Conservation (phyloP, 305 asterid species). For the Fraxinus floribunda region DNA sequence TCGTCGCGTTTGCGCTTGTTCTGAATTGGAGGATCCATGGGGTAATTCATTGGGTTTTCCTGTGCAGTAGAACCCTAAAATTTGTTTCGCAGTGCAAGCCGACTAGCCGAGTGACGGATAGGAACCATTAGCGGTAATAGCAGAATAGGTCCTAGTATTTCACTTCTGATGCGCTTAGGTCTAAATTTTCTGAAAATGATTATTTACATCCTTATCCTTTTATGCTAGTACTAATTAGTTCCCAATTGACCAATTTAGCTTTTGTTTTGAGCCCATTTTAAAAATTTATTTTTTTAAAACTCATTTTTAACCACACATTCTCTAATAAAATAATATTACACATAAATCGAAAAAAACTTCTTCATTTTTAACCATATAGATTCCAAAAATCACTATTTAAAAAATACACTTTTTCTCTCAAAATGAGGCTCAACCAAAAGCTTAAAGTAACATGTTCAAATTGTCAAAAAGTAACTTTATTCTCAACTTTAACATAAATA, state of each 20-base stretch:
- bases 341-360: no score
- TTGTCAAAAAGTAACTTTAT: no score
- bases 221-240: not conserved
- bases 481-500: not conserved
- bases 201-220: not conserved
- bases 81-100: not conserved
- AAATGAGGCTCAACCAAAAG: no score
- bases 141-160: not conserved
- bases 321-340: no score
- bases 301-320: no score
- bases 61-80: not conserved
- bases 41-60: not conserved
- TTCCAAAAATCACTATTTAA: no score
- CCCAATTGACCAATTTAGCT: not conserved
- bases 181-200: not conserved
- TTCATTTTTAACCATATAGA: no score
- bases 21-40: conserved; percentile 38
- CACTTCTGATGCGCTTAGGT: not conserved
- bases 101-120: not conserved
- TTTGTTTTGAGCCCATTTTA: no score
- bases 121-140: not conserved
- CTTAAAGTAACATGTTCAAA: not conserved
- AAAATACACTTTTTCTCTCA: no score
- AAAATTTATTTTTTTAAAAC: no score
- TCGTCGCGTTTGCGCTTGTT: conserved; percentile 61